These are phyloP conservation scores for Lentinula aciculospora DNA, from an alignment of 768 basidiomycete genomes.

Conservation along the genomic window DNA sequence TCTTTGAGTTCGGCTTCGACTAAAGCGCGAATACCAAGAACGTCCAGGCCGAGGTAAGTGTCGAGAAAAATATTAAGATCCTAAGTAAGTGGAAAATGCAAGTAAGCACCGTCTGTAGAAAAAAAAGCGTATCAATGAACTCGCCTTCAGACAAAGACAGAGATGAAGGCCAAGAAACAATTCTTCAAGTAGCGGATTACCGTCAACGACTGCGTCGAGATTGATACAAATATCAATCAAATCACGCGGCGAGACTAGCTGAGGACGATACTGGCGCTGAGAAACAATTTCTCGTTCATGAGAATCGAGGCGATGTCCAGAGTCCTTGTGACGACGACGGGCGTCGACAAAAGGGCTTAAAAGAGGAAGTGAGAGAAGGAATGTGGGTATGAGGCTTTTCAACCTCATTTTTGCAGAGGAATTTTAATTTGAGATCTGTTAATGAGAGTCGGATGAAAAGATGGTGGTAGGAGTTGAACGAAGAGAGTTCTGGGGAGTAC, in stretches of 20 bases:
- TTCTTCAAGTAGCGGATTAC: neutral
- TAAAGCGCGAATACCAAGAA: neutral
- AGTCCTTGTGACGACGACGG: neutral
- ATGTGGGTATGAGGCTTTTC: neutral
- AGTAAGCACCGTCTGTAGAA: too few relatives aligned
- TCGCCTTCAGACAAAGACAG: constrained; percentile 6
- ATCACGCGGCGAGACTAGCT: neutral
- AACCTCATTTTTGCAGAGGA: constrained; percentile 1
- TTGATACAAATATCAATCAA: constrained; percentile 4
- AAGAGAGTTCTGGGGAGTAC: neutral
- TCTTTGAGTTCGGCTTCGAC: neutral
- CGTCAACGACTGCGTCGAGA: neutral
- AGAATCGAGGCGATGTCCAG: neutral
- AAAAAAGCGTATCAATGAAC: neutral
- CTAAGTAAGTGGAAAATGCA: neutral
- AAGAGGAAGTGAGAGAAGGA: constrained; percentile 5
- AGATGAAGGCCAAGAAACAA: neutral
- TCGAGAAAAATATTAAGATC: constrained; percentile 5
- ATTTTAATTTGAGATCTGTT: neutral
- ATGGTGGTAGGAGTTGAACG: neutral
- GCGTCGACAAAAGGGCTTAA: neutral
- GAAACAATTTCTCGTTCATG: neutral
- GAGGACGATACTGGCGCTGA: constrained; percentile 3
- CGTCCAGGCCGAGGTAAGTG: neutral
- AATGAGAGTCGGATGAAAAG: neutral